Base-by-base conservation (phyloP, 441 rosid genomes). In the Pelargonium australe region DNA sequence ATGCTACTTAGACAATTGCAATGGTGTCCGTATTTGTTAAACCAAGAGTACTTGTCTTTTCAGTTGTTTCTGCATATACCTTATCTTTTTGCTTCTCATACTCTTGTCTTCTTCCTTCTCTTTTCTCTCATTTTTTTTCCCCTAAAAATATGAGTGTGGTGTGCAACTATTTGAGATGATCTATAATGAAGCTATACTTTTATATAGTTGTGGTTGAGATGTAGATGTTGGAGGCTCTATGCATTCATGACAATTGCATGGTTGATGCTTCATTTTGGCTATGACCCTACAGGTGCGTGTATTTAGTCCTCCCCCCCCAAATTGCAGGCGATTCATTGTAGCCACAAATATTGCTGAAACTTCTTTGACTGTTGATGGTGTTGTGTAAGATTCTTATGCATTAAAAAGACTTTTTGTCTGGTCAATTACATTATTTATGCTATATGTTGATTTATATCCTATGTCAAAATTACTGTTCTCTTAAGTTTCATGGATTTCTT, bases 261-360 rank as follows among this genome's bases (percentile, higher is more conserved):
- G 25, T 68, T 71, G 75, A 81, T 43, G n/a, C 11, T 70, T 69
- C 13, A 47, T 77, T n/a, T 73, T 74, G 75, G 16, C 13, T 49
- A 63, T 79, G 78, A 71, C 31, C 62, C 9, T 81, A 72, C 85
- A 95, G 99, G 96, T 92, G 79, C 95, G 95, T 60, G 98, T 92
- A 4, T 95, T 95, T 81, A 85, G 86, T 73, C 92, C 95, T 62
- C 89, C 96, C 71, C 99, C 98, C 80, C 92, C 96, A 72, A 84
- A 92, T 81, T 95, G 98, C 77, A 82, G 99, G 81, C 86, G 94
- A 68, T 92, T 95, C 80, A 89, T 92, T 55, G 93, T 95, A 82
- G 83, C 98, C 67, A 95, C 98, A 71, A 95, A 95, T 78, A 92
- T 95, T 73, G 99, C 97, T 64, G 99, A 95, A 80, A 92, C 99